Percentiles rank a stretch among this genome's conserved stretches.
Conservation (phyloP, 108 stramenopile species). For the Pseudonitzschia multiseries region DNA sequence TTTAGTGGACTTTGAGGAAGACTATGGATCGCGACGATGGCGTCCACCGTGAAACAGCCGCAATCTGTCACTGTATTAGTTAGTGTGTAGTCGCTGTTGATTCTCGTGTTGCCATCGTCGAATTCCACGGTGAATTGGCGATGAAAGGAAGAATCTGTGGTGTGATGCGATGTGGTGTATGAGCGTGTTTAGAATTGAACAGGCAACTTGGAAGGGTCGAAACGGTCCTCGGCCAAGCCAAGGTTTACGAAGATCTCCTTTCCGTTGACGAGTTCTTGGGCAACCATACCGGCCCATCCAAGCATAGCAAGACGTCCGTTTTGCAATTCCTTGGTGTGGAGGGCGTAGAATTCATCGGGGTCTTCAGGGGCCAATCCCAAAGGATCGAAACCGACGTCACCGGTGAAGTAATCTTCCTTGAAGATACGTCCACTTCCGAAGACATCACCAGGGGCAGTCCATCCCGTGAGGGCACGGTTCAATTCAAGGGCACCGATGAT, state of each 20-base stretch:
- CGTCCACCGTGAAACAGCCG: not conserved
- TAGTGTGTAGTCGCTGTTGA: too few species aligned
- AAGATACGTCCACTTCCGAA: slow-evolving; percentile 38
- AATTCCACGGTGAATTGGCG: not conserved
- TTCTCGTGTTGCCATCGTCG: not conserved
- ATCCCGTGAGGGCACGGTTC: slow-evolving; percentile 61
- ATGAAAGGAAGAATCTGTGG: not conserved
- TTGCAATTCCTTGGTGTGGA: slow-evolving; percentile 88
- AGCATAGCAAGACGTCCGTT: slow-evolving; percentile 88
- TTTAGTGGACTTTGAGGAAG: not conserved
- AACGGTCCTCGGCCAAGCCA: slow-evolving; percentile 40
- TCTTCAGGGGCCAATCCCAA: slow-evolving; percentile 72
- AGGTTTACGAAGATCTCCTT: slow-evolving; percentile 57
- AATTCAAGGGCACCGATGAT: slow-evolving; percentile 61
- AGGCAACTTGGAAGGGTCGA: slow-evolving; percentile 37
- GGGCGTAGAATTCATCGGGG: slow-evolving; percentile 50
- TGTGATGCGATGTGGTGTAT: too few species aligned
- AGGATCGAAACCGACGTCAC: slow-evolving; percentile 84
- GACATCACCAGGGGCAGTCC: slow-evolving; percentile 60
- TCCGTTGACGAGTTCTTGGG: slow-evolving; percentile 75
- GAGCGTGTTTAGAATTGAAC: slow-evolving; percentile 32
- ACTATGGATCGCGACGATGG: not conserved
- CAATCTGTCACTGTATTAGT: not conserved
- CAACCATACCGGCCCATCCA: slow-evolving; percentile 67
- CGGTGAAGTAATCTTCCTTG: slow-evolving; percentile 73